phyloP scores from a whole-genome alignment of 768 basidiomycete species.

The Boletellus emodensis region DNA sequence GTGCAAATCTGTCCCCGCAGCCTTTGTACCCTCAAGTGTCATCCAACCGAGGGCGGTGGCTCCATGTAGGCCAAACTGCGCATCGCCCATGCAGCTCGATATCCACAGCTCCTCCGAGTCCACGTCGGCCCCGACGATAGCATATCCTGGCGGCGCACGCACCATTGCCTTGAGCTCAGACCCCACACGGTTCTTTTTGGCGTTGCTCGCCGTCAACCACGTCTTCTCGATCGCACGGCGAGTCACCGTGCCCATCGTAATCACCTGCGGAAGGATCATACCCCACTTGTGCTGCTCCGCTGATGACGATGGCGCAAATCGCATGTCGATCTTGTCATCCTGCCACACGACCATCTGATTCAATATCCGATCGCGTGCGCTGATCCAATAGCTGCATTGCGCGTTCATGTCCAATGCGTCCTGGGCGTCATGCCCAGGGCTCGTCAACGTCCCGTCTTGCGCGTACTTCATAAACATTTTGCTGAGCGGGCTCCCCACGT shows the following conservation, averaged over 20 bases:
- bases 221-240: constrained; percentile 97
- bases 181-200: constrained; percentile 96
- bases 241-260: constrained; percentile 98
- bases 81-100: constrained; percentile 96
- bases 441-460: constrained; percentile 81
- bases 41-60: constrained; percentile 99
- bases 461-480: constrained; percentile 89
- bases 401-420: constrained; percentile 90
- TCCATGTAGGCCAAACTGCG: constrained; percentile 95
- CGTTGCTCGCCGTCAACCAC: constrained; percentile 97
- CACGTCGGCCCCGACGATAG: constrained; percentile 96
- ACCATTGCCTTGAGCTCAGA: constrained; percentile 99
- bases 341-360: constrained; percentile 95
- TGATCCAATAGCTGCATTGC: constrained; percentile 97
- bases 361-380: constrained; percentile 83
- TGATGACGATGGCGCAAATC: constrained; percentile 34
- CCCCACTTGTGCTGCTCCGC: constrained; percentile 58
- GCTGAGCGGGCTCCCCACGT: constrained; percentile 89
- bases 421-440: constrained; percentile 74
- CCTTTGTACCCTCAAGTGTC: constrained; percentile 97
- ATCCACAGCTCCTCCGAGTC: constrained; percentile 99
- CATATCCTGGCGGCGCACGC: constrained; percentile 86
- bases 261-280: constrained; percentile 91
- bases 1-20: constrained; percentile 91
- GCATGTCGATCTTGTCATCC: constrained; percentile 46